These are phyloP conservation scores for Globisporangium lucens DNA, from an alignment of 352 stramenopile genomes.

Conservation along the genomic window DNA sequence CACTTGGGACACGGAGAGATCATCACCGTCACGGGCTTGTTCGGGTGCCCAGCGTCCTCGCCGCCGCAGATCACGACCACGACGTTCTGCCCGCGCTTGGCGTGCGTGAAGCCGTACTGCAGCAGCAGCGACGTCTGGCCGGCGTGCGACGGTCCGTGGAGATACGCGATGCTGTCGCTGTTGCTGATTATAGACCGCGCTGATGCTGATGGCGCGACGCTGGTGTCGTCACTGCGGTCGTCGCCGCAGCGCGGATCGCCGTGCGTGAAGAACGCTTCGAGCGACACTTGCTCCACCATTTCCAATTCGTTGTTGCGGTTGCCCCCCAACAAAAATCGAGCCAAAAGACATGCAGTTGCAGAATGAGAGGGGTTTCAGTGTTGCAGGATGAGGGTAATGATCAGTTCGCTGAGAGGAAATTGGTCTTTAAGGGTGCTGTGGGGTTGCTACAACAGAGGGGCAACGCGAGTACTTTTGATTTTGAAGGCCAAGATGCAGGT, in stretches of 20 bases:
- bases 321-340: background rate
- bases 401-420: background rate
- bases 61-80: constrained; percentile 47
- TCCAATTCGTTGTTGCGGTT: background rate
- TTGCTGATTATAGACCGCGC: background rate
- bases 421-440: background rate
- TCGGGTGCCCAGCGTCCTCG: constrained; percentile 21
- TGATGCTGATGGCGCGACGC: constrained; percentile 1
- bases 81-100: constrained; percentile 34
- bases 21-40: constrained; percentile 28
- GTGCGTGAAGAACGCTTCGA: constrained; percentile 72
- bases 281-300: constrained; percentile 9
- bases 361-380: background rate
- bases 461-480: constrained; percentile 1
- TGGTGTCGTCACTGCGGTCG: background rate
- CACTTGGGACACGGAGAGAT: constrained; percentile 43
- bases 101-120: constrained; percentile 61
- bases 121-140: constrained; percentile 64
- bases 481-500: background rate
- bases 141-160: constrained; percentile 37
- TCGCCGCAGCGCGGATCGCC: constrained; percentile 23
- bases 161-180: constrained; percentile 30
- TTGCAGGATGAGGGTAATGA: background rate
- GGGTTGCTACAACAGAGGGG: constrained; percentile 9
- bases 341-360: background rate